Evolutionary conservation across 352 stramenopile species (phyloP), one percentile per base, ranked within the genome.

Genomic region (Phytophthora brassicae): DNA sequence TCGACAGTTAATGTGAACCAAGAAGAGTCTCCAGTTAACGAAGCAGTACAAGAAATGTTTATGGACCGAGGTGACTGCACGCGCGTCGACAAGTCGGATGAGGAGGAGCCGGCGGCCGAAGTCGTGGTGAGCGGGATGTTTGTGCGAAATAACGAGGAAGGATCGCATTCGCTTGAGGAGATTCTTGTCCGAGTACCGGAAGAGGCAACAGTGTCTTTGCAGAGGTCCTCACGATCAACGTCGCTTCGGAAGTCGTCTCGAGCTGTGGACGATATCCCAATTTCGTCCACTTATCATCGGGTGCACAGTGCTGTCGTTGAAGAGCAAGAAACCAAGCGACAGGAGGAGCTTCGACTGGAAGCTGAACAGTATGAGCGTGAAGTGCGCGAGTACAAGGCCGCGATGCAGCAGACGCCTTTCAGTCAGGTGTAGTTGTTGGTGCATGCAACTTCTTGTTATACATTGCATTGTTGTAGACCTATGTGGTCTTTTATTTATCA

Each of bases 281-380:
- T 91, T 52, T 77, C 79, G 48, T 88, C 78, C 26, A 91, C 85
- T 52, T 91, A 91, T 56, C 82, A 91, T 60, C 82, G 82, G 41
- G 68, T 89, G 29, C 82, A 87, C 53, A 55, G 71, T n/a, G 75
- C 75, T 7, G 68, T 86, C 36, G 64, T 85, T 41, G 80, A 72
- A 17, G 67, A 81, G 29, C 68, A 79, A 56, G 77, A 88, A 36
- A 56, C 56, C 5, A 72, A 71, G 31, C 69, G 77, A 6, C 70
- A 70, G 19, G 57, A 81, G 11, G 80, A 86, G 51, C 56, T 70
- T 24, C 75, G 61, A n/a, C 48, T 66, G 2, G 77, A 92, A 56
- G 67, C 72, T 11, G 79, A 84, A 46, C 76, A 70, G 6, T 75
- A 47, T 14, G 77, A 82, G 35, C 74, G 65, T 17, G 82, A 92